Percentiles rank a stretch among this genome's conserved stretches.
phyloP scores from a whole-genome alignment of 2,329 filamentous ascomycete genomes.

The Polytolypa hystricis region DNA sequence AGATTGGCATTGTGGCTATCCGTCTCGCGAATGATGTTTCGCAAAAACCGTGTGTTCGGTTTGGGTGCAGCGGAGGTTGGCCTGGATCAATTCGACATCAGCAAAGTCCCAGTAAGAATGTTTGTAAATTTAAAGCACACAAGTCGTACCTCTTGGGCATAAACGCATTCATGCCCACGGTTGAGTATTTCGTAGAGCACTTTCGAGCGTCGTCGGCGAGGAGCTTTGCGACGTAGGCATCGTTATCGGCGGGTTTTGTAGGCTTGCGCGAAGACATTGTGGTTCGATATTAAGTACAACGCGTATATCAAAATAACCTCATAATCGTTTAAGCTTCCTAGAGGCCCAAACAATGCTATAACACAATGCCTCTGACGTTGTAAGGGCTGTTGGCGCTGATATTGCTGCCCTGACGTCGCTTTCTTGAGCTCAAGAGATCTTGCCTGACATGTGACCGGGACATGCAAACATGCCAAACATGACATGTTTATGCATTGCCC shows the following conservation, averaged over 20 bases:
- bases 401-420: too few relatives aligned
- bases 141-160: slow-evolving; percentile 40
- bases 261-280: slow-evolving; percentile 7
- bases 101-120: too few relatives aligned
- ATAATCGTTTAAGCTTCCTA: too few relatives aligned
- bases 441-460: too few relatives aligned
- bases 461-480: not conserved
- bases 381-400: too few relatives aligned
- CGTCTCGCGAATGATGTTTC: slow-evolving; percentile 77
- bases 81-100: slow-evolving; percentile 33
- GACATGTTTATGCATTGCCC: not conserved
- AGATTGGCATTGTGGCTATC: slow-evolving; percentile 82
- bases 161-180: slow-evolving; percentile 61
- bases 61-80: slow-evolving; percentile 60
- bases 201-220: slow-evolving; percentile 68
- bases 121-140: slow-evolving; percentile 2
- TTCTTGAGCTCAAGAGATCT: too few relatives aligned
- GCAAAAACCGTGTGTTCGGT: slow-evolving; percentile 82
- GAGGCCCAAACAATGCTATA: too few relatives aligned
- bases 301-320: too few relatives aligned
- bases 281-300: too few relatives aligned
- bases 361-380: too few relatives aligned
- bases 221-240: slow-evolving; percentile 71
- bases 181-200: slow-evolving; percentile 61
- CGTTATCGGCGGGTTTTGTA: slow-evolving; percentile 27